These are phyloP conservation scores for Glycine latifolia DNA, from an alignment of 306 rosid species.

Conservation along the genomic window DNA sequence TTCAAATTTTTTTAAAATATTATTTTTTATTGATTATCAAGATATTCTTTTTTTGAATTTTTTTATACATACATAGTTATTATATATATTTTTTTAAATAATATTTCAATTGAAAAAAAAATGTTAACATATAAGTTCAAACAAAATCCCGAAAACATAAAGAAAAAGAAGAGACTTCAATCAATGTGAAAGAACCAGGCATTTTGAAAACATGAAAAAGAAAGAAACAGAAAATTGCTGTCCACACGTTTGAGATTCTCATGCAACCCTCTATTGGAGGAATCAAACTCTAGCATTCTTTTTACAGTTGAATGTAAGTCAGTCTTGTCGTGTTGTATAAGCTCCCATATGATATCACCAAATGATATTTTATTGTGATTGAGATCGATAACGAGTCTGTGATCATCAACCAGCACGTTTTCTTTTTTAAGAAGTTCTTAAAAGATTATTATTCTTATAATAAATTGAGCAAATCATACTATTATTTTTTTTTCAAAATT, in stretches of 20 bases:
- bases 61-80: no score
- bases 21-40: no score
- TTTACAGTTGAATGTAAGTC: constrained; percentile 1
- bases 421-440: no score
- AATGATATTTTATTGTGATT: not conserved
- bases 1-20: no score
- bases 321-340: not conserved
- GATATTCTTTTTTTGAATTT: no score
- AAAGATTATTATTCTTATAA: no score
- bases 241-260: not conserved
- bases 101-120: not conserved
- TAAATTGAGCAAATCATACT: no score
- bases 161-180: not conserved
- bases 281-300: not conserved
- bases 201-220: not conserved
- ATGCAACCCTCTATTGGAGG: not conserved
- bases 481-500: no score
- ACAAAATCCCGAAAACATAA: not conserved
- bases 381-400: not conserved
- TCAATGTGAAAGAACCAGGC: not conserved
- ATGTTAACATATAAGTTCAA: not conserved
- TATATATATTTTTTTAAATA: not conserved
- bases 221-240: not conserved
- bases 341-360: not conserved
- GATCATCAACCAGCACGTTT: not conserved